A percentile compares a stretch with the other conserved stretches of the same genome.
phyloP scores from a whole-genome alignment of 495 filamentous ascomycete genomes.

The Hypoxylon crocopeplum region DNA sequence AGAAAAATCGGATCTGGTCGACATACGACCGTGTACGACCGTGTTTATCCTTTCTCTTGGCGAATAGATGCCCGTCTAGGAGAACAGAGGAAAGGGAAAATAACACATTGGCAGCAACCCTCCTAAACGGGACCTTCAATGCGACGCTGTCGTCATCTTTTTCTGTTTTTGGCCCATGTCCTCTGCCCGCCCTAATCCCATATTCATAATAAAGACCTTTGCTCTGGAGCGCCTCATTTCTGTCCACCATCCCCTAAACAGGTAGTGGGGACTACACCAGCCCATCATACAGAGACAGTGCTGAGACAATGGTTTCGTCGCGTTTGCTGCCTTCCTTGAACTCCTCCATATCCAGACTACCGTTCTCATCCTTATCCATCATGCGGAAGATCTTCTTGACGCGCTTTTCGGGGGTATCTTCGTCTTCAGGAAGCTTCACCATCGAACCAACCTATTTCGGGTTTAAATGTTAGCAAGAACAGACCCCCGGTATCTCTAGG shows the following conservation, averaged over 20 bases:
- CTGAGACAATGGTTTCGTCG: slow-evolving; percentile 98
- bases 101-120: slow-evolving; percentile 14
- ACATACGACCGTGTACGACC: slow-evolving; percentile 14
- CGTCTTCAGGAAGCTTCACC: slow-evolving; percentile 98
- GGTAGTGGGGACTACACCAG: slow-evolving; percentile 65
- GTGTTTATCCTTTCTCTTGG: slow-evolving; percentile 26
- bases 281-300: slow-evolving; percentile 94
- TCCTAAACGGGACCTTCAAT: slow-evolving; percentile 13
- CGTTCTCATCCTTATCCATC: slow-evolving; percentile 99
- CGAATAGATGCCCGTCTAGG: slow-evolving; percentile 17
- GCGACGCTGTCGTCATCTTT: slow-evolving; percentile 19
- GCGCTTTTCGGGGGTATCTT: slow-evolving; percentile 98
- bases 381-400: slow-evolving; percentile 98
- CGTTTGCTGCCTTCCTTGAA: slow-evolving; percentile 99
- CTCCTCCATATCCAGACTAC: slow-evolving; percentile 89
- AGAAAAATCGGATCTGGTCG: slow-evolving; percentile 6
- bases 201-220: slow-evolving; percentile 11
- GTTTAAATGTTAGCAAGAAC: slow-evolving; percentile 23
- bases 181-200: slow-evolving; percentile 4
- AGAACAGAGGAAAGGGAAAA: slow-evolving; percentile 22
- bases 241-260: slow-evolving; percentile 2
- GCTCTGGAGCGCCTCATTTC: slow-evolving; percentile 17
- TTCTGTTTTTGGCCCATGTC: slow-evolving; percentile 12
- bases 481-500: background rate
- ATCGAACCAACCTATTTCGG: slow-evolving; percentile 85